Evolutionary conservation across 2,329 filamentous ascomycete species (phyloP).

Genomic region (Fusarium avenaceum): DNA sequence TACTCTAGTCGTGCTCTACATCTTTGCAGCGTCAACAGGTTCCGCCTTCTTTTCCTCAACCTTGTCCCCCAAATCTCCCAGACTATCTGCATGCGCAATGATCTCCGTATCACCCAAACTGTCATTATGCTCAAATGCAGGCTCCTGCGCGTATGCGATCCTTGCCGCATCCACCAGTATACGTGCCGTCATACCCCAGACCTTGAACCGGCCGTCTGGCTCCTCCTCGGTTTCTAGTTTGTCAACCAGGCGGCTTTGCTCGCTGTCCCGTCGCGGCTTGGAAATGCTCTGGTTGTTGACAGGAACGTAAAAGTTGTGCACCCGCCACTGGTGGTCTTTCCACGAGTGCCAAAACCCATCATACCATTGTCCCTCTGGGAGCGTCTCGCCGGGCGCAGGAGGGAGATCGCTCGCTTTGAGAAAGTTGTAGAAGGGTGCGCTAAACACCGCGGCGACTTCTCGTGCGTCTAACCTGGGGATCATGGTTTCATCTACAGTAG

Average conservation of each 20-base stretch:
- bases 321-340: constrained; percentile 81
- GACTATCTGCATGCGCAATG: constrained; percentile 60
- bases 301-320: constrained; percentile 95
- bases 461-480: constrained; percentile 87
- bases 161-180: constrained; percentile 90
- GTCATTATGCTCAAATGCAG: constrained; percentile 81
- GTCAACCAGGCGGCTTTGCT: constrained; percentile 60
- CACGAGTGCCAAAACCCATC: constrained; percentile 84
- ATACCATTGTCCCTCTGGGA: constrained; percentile 80
- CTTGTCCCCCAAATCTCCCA: constrained; percentile 63
- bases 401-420: constrained; percentile 72
- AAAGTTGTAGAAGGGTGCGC: constrained; percentile 88
- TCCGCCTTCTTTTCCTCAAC: constrained; percentile 49
- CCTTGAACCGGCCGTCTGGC: constrained; percentile 74
- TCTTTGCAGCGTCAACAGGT: constrained; percentile 51
- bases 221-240: constrained; percentile 63
- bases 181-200: constrained; percentile 95
- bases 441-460: constrained; percentile 95
- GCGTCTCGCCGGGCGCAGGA: constrained; percentile 52
- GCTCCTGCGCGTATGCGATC: constrained; percentile 84
- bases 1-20: constrained; percentile 42
- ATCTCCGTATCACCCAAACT: constrained; percentile 67
- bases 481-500: constrained; percentile 75
- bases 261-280: constrained; percentile 63
- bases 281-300: constrained; percentile 78